phyloP scores from a whole-genome alignment of 129 eudicot species.

The Sambucus nigra region DNA sequence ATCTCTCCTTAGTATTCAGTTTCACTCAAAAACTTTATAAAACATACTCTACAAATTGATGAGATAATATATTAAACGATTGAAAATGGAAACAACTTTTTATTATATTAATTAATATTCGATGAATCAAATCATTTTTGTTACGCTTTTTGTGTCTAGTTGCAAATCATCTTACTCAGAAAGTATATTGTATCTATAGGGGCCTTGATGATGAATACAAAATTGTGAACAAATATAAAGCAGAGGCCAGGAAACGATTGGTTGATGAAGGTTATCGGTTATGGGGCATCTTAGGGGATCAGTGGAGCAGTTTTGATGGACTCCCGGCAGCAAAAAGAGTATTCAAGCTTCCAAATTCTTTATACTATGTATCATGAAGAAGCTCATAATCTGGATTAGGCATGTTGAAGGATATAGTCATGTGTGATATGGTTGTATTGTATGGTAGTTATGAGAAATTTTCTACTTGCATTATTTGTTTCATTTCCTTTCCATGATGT shows the following conservation, averaged over 20 bases:
- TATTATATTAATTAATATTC: background rate
- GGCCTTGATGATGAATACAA: conserved; percentile 17
- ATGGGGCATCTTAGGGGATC: conserved; percentile 30
- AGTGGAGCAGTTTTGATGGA: conserved; percentile 35
- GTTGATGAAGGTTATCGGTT: conserved; percentile 17
- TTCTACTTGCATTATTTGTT: too few relatives aligned
- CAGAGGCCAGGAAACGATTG: conserved; percentile 20
- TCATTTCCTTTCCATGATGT: too few relatives aligned
- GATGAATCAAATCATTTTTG: background rate
- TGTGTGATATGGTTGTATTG: too few relatives aligned
- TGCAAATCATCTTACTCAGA: too few relatives aligned
- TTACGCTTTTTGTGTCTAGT: background rate
- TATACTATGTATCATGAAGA: conserved; percentile 23
- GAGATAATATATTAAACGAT: too few relatives aligned
- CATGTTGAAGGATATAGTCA: too few relatives aligned
- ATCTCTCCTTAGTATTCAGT: background rate
- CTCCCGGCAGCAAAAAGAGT: conserved; percentile 18
- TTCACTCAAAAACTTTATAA: background rate
- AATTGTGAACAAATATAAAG: conserved; percentile 18
- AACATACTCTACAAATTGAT: background rate
- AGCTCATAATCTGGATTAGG: too few relatives aligned
- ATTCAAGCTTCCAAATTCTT: conserved; percentile 32
- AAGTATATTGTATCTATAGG: conserved; percentile 16
- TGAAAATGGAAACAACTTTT: too few relatives aligned
- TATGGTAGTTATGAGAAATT: too few relatives aligned